Evolutionary conservation across 495 filamentous ascomycete genomes (phyloP).

Genomic region (Talaromyces thailandensis): DNA sequence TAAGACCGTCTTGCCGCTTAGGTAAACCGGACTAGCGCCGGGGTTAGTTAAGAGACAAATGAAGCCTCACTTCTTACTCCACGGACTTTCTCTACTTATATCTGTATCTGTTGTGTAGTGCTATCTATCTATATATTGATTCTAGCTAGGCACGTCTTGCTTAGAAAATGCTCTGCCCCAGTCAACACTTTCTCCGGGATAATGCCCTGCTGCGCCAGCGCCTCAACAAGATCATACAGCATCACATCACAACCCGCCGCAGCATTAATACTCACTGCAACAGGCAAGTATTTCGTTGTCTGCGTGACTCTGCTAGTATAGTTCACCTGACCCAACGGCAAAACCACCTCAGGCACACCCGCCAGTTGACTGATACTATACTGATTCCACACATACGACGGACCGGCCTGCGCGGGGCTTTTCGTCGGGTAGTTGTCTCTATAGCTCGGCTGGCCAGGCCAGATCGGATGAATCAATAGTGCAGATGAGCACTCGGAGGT

Average conservation of each 20-base stretch:
- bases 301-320: constrained; percentile 26
- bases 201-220: constrained; percentile 29
- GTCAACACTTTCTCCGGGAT: not conserved
- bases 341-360: constrained; percentile 22
- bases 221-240: constrained; percentile 34
- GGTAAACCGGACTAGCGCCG: not conserved
- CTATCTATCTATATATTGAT: too few species aligned
- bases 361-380: not conserved
- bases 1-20: not conserved
- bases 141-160: not conserved
- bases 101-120: too few species aligned
- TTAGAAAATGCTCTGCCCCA: not conserved
- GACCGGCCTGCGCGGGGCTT: not conserved
- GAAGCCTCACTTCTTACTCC: not conserved
- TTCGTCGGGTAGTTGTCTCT: not conserved
- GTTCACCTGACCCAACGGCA: constrained; percentile 33
- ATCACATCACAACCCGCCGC: constrained; percentile 36
- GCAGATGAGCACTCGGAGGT: not conserved
- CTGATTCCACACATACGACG: not conserved
- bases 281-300: constrained; percentile 25
- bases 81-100: not conserved
- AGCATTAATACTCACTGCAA: constrained; percentile 27
- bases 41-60: not conserved
- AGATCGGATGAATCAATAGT: not conserved
- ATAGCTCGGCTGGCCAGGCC: not conserved